Percentiles rank a stretch among this genome's conserved stretches.
Conservation (phyloP, 441 rosid genomes). For the Populus tomentosa region DNA sequence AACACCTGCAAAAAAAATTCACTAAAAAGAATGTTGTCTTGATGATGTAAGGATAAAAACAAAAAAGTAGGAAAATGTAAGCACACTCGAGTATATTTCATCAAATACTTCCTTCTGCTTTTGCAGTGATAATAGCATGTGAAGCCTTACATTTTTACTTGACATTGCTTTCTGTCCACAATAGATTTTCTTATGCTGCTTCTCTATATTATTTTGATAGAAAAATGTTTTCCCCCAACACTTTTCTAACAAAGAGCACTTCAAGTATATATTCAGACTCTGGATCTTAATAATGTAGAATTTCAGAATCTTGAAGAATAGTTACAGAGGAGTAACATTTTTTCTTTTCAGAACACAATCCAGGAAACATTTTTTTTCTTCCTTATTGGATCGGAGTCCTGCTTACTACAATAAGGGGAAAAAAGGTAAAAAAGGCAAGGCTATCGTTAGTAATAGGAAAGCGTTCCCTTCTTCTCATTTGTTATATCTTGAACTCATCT, state of each 20-base stretch:
- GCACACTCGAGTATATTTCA: not conserved
- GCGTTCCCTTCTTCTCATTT: too few species aligned
- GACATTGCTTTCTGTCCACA: not conserved
- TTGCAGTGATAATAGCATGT: not conserved
- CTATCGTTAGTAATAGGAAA: too few species aligned
- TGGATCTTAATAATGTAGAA: not conserved
- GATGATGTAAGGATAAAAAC: not conserved
- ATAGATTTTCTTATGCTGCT: not conserved
- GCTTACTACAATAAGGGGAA: too few species aligned
- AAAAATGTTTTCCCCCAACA: not conserved
- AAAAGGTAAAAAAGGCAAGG: too few species aligned
- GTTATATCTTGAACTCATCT: too few species aligned
- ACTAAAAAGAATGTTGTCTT: not conserved
- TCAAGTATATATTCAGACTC: not conserved
- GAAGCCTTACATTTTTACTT: not conserved
- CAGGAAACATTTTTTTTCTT: not conserved
- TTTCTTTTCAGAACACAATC: too few species aligned
- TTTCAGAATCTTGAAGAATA: not conserved
- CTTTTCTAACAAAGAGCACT: not conserved
- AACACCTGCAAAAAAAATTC: constrained; percentile 47
- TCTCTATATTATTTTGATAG: not conserved
- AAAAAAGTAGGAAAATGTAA: not conserved
- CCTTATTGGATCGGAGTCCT: too few species aligned
- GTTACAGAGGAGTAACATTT: not conserved
- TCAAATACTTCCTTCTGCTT: not conserved